A percentile compares a stretch with the other conserved stretches of the same genome.
Evolutionary conservation across 2,329 filamentous ascomycete genomes (phyloP).

Genomic region (Trichoderma gracile): DNA sequence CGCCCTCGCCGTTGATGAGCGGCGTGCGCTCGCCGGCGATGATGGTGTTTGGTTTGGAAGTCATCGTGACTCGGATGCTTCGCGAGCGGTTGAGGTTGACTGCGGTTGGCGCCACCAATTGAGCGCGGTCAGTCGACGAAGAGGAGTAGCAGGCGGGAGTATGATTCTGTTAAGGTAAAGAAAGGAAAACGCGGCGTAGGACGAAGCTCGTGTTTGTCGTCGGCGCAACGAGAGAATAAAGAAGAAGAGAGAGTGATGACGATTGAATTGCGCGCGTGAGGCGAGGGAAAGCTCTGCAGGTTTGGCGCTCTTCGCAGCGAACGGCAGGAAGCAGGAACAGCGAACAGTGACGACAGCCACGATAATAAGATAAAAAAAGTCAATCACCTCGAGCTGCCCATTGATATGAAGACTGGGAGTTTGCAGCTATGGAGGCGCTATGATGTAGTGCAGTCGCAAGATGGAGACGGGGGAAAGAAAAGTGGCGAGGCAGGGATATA

Average conservation of each 20-base stretch:
- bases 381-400: background rate
- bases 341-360: slow-evolving; percentile 12
- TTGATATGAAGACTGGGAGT: background rate
- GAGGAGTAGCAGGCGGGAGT: background rate
- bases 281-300: slow-evolving; percentile 8
- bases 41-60: slow-evolving; percentile 26
- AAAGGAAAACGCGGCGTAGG: background rate
- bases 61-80: slow-evolving; percentile 17
- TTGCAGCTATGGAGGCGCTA: background rate
- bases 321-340: slow-evolving; percentile 8
- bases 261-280: background rate
- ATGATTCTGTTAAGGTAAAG: background rate
- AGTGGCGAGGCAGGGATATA: slow-evolving; percentile 15
- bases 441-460: background rate
- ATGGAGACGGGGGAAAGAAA: background rate
- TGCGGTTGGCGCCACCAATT: background rate
- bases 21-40: slow-evolving; percentile 43
- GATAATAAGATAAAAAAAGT: background rate
- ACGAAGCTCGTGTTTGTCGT: background rate
- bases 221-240: background rate
- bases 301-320: background rate
- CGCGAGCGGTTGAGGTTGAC: background rate
- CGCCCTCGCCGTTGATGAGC: slow-evolving; percentile 44
- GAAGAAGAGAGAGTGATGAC: background rate
- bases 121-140: background rate